These are phyloP conservation scores for Orbilia javanica DNA, from an alignment of 2,329 filamentous ascomycete genomes.

Conservation along the genomic window DNA sequence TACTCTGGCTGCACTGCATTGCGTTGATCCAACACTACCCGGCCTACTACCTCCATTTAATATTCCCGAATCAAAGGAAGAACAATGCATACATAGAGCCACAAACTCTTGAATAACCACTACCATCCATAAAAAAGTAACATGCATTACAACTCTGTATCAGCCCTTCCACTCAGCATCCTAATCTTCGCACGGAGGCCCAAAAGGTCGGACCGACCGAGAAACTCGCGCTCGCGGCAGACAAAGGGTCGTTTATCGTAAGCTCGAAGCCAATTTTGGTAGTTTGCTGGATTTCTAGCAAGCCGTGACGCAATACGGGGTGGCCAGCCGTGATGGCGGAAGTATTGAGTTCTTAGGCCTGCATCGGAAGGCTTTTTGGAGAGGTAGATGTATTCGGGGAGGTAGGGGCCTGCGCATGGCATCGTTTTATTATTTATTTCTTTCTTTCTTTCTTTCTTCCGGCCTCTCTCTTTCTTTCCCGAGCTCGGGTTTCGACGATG, in stretches of 20 bases:
- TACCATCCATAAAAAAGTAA: too few relatives aligned
- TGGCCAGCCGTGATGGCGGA: constrained; percentile 27
- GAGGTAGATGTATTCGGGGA: constrained; percentile 1
- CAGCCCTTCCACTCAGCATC: not conserved
- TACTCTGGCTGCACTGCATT: too few relatives aligned
- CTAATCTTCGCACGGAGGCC: not conserved
- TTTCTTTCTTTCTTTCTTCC: not conserved
- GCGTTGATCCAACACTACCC: too few relatives aligned
- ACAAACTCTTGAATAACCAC: too few relatives aligned
- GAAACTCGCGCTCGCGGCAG: constrained; percentile 23
- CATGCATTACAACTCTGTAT: too few relatives aligned
- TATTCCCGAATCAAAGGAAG: too few relatives aligned
- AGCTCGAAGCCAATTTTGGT: constrained; percentile 10
- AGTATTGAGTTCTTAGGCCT: not conserved
- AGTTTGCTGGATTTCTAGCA: not conserved
- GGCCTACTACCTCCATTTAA: too few relatives aligned
- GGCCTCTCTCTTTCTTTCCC: too few relatives aligned
- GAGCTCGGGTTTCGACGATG: too few relatives aligned
- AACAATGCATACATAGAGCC: too few relatives aligned
- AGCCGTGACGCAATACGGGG: constrained; percentile 1
- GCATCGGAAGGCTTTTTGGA: not conserved
- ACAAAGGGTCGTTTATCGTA: constrained; percentile 13
- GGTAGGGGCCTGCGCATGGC: constrained; percentile 33
- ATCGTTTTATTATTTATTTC: constrained; percentile 15
- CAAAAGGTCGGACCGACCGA: not conserved